Evolutionary conservation across 345 rosid genomes (phyloP).

Genomic region (Combretum micranthum): DNA sequence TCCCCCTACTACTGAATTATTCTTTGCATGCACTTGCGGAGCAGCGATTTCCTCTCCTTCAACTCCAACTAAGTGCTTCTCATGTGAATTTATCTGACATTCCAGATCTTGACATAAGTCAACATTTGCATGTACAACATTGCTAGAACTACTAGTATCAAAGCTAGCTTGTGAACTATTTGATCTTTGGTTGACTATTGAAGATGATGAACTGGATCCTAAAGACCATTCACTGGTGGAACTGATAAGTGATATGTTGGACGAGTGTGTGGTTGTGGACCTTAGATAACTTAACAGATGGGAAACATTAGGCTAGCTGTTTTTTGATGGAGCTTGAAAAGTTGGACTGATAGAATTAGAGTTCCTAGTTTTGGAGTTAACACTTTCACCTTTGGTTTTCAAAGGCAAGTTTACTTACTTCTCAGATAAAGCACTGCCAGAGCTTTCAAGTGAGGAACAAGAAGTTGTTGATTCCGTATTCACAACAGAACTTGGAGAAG

Average conservation of each 20-base stretch:
- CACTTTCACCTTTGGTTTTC: conserved; percentile 27
- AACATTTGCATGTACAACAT: conserved; percentile 10
- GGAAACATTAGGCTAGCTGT: no score
- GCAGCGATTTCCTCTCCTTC: conserved; percentile 17
- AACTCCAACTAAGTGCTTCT: no score
- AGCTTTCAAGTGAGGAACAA: conserved; percentile 63
- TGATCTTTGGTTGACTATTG: conserved; percentile 44
- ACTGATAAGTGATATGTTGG: no score
- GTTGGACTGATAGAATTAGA: conserved; percentile 26
- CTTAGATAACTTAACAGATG: no score
- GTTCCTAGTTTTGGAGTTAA: conserved; percentile 23
- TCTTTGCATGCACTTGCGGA: conserved; percentile 21
- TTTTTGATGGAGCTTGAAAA: conserved; percentile 28
- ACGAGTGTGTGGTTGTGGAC: no score
- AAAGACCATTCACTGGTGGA: conserved; percentile 88
- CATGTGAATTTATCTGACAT: conserved; percentile 19
- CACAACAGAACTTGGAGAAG: no score
- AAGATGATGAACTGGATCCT: conserved; percentile 44
- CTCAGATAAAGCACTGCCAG: conserved; percentile 45
- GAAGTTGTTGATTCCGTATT: conserved; percentile 52
- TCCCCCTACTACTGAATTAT: conserved; percentile 26
- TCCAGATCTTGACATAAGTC: conserved; percentile 23
- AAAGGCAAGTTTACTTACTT: conserved; percentile 28
- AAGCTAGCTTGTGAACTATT: conserved; percentile 32
- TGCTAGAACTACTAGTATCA: conserved; percentile 29